Conservation (phyloP, 2,329 filamentous ascomycete species). For the Pestalotiopsis sp. region DNA sequence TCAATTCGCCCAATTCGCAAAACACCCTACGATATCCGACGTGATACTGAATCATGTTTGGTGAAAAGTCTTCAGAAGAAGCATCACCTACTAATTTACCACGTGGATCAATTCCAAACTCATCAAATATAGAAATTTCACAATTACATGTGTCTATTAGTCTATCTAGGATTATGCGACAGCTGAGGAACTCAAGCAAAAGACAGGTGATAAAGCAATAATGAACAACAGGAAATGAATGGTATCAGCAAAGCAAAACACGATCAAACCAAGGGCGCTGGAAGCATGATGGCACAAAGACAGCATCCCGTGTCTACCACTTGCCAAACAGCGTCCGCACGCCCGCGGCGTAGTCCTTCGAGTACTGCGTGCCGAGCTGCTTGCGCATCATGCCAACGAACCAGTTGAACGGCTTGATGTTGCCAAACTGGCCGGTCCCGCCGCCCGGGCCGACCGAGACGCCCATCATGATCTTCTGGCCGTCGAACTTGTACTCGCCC, state of each 20-base stretch:
- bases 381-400: conserved; percentile 42
- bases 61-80: neutral
- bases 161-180: neutral
- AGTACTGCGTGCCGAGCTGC: conserved; percentile 37
- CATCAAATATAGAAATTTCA: too few species aligned
- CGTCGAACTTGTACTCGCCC: conserved; percentile 31
- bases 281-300: neutral
- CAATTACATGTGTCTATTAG: neutral
- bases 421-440: conserved; percentile 40
- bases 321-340: neutral
- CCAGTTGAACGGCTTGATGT: conserved; percentile 39
- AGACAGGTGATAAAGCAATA: neutral
- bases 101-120: too few species aligned
- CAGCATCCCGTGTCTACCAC: neutral
- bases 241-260: neutral
- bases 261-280: neutral
- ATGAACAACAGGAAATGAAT: neutral
- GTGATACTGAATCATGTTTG: neutral
- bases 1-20: neutral
- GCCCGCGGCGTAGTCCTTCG: conserved; percentile 32
- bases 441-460: conserved; percentile 43
- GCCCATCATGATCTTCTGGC: conserved; percentile 33
- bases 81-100: too few species aligned
- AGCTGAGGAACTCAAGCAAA: neutral
- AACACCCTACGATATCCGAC: neutral